Percentiles rank a stretch among this genome's conserved stretches.
Conservation (phyloP, 441 rosid species). For the Macaranga tanarius region DNA sequence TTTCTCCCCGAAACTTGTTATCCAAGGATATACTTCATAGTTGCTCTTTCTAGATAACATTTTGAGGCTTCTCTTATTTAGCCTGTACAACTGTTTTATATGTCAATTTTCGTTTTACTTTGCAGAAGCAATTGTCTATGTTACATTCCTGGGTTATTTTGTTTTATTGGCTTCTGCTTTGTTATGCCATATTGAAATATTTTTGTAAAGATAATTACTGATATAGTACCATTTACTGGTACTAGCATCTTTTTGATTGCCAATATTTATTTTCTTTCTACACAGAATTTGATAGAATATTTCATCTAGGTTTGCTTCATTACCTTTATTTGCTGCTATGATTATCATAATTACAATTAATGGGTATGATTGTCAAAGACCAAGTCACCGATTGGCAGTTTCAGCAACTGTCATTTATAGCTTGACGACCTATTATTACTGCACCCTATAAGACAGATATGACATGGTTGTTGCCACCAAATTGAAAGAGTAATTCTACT, state of each 20-base stretch:
- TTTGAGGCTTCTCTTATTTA: neutral
- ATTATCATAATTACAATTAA: neutral
- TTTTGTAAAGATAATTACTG: neutral
- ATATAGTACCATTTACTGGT: neutral
- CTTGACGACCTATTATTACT: neutral
- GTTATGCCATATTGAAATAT: neutral
- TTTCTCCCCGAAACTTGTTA: neutral
- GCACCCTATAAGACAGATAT: neutral
- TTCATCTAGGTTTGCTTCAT: neutral
- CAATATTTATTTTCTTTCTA: neutral
- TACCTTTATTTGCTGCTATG: neutral
- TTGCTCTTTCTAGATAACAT: neutral
- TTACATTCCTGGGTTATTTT: neutral
- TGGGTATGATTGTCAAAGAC: neutral
- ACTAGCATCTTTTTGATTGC: neutral
- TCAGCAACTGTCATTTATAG: neutral
- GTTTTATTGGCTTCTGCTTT: neutral
- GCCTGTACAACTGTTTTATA: no score
- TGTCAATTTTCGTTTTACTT: neutral
- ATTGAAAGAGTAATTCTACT: neutral
- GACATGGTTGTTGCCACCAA: neutral
- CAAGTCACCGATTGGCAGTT: neutral
- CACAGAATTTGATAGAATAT: neutral
- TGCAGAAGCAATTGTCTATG: neutral
- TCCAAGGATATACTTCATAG: neutral